Conservation (phyloP, 2,329 filamentous ascomycete species). For the Ilyonectria mors-panacis region DNA sequence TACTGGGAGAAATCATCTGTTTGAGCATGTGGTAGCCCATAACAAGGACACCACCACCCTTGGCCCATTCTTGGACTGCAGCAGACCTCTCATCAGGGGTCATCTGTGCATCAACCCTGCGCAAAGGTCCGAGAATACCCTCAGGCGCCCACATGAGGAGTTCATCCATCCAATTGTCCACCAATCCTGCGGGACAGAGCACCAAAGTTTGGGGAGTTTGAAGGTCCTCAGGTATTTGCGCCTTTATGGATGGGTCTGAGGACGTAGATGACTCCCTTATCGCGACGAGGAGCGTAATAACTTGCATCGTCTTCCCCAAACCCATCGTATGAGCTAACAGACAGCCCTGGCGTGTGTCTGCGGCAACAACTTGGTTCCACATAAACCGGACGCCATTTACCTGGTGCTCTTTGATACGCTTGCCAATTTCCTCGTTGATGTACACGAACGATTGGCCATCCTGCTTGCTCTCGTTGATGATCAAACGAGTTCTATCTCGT, state of each 20-base stretch:
- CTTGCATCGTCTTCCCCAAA: slow-evolving; percentile 92
- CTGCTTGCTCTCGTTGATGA: slow-evolving; percentile 77
- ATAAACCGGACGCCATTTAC: slow-evolving; percentile 87
- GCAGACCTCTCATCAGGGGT: slow-evolving; percentile 56
- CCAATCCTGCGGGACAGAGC: slow-evolving; percentile 80
- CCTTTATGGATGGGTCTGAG: slow-evolving; percentile 65
- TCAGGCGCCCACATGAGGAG: slow-evolving; percentile 77
- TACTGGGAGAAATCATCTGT: slow-evolving; percentile 49
- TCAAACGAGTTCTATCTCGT: slow-evolving; percentile 65
- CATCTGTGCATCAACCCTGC: slow-evolving; percentile 66
- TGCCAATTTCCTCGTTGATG: slow-evolving; percentile 75
- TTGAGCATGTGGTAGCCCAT: slow-evolving; percentile 81
- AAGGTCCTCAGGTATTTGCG: slow-evolving; percentile 79
- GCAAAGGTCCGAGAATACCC: slow-evolving; percentile 68
- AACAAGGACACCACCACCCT: slow-evolving; percentile 79
- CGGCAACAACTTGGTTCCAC: slow-evolving; percentile 85
- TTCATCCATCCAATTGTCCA: slow-evolving; percentile 89
- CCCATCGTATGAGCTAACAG: slow-evolving; percentile 93
- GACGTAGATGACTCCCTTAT: slow-evolving; percentile 78
- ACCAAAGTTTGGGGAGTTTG: slow-evolving; percentile 76
- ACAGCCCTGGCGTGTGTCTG: slow-evolving; percentile 77
- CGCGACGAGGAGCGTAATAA: slow-evolving; percentile 85
- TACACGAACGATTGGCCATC: slow-evolving; percentile 74
- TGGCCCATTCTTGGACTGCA: slow-evolving; percentile 72
- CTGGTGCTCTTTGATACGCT: slow-evolving; percentile 83